These are phyloP conservation scores for Xylaria sp. DNA, from an alignment of 2,329 filamentous ascomycete species.

Conservation along the genomic window DNA sequence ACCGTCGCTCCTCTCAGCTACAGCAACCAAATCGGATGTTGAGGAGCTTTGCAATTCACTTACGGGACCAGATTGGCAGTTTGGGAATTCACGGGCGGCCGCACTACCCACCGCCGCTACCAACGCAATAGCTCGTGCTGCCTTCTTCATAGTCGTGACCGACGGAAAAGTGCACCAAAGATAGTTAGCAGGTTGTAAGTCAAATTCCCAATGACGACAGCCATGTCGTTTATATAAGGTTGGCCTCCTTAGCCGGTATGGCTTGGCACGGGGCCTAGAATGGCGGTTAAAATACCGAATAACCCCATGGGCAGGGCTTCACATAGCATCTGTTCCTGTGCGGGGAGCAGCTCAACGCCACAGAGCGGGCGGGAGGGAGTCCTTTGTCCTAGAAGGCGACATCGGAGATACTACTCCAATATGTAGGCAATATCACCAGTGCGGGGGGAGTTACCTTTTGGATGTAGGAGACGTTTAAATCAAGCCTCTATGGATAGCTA, in stretches of 20 bases:
- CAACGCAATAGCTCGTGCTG: constrained; percentile 10
- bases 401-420: constrained; percentile 12
- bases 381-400: constrained; percentile 7
- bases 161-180: neutral
- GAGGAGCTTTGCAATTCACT: constrained; percentile 4
- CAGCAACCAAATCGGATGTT: neutral
- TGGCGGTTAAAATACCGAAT: constrained; percentile 11
- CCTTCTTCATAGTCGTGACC: constrained; percentile 5
- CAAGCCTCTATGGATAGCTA: neutral
- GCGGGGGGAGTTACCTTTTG: constrained; percentile 7
- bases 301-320: neutral
- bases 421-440: constrained; percentile 12
- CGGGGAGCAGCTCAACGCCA: neutral
- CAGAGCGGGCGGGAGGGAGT: neutral
- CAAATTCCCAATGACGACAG: neutral
- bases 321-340: neutral
- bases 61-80: constrained; percentile 33
- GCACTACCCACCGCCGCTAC: constrained; percentile 15
- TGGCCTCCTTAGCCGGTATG: neutral
- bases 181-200: neutral
- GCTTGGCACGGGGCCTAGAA: constrained; percentile 11
- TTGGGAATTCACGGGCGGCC: constrained; percentile 33
- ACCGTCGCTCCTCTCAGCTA: neutral
- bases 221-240: constrained; percentile 11
- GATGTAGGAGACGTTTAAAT: neutral